Evolutionary conservation across 352 stramenopile species (phyloP), one percentile per base, ranked within the genome.

Genomic region (Phytopythium delawarense): DNA sequence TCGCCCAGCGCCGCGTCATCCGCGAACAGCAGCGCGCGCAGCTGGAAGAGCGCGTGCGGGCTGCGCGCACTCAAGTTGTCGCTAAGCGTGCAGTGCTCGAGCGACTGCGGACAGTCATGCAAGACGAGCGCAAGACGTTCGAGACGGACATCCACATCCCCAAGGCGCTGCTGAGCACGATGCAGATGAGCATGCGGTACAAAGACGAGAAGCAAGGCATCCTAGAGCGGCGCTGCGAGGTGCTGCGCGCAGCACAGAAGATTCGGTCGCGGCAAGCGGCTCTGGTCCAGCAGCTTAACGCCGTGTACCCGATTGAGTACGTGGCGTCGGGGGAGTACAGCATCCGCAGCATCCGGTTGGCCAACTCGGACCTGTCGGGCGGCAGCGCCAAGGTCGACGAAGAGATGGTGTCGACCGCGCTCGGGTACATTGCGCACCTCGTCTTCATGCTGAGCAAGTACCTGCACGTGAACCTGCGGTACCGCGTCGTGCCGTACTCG

Each of bases 381-480:
- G 73, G 71, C 28, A 37, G 52, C 30, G 80, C 77, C 16, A 79
- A 65, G 59, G 69, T 67, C 6, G 87, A 95, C 52, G 87, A 95
- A 65, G 87, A 95, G 50, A 78, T 82, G 71, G 77, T 95, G 20
- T 90, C 83, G n/a, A 95, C 87, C 8, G 84, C 81, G 40, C 70
- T 95, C 39, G 87, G 87, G 30, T 94, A 92, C 64, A 92, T 94
- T 59, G 81, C 84, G n/a, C 87, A 95, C 52, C 67, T 95, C 54
- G 81, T 91, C 23, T 95, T 95, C 63, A 92, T 95, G 81, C 77
- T 95, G 28, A 91, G 82, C 77, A 95, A 95, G 66, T 95, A 95
- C 58, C 64, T 95, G 35, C 78, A 92, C 48, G 83, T 95, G 51
- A 95, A 92, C 39, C 69, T 95, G 32, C 81, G 87, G 7, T 95